Conservation (phyloP, 2,329 filamentous ascomycete species). For the Blastomyces gilchristii region DNA sequence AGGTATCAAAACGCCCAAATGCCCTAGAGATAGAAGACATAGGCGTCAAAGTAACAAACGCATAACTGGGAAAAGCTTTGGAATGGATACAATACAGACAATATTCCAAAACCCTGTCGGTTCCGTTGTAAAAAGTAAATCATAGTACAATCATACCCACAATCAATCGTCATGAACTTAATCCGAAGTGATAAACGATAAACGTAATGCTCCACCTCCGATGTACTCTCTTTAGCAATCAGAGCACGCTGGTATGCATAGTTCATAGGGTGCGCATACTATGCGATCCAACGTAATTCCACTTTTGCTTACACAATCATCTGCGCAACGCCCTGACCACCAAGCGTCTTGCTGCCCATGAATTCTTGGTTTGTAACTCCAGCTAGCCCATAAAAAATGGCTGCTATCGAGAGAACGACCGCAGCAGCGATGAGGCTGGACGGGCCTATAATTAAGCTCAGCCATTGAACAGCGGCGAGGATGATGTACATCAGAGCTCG, state of each 20-base stretch:
- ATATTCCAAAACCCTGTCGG: not conserved
- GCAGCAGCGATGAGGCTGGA: constrained; percentile 79
- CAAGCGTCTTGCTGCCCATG: constrained; percentile 76
- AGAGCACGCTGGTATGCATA: not conserved
- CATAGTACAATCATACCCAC: constrained; percentile 2
- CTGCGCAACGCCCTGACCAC: constrained; percentile 85
- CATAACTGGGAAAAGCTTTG: not conserved
- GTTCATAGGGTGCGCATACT: not conserved
- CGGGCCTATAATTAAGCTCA: constrained; percentile 56
- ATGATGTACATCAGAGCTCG: constrained; percentile 74
- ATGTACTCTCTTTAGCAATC: not conserved
- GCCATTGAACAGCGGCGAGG: constrained; percentile 76
- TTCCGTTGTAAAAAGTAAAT: not conserved
- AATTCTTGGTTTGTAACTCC: constrained; percentile 38
- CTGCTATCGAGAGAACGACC: constrained; percentile 66
- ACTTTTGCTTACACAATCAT: constrained; percentile 67
- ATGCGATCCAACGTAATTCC: not conserved
- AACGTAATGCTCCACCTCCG: not conserved
- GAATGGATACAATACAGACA: not conserved
- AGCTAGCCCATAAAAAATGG: constrained; percentile 58
- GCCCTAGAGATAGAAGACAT: not conserved
- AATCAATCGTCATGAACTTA: not conserved
- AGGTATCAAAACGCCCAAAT: not conserved
- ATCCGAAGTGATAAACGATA: not conserved
- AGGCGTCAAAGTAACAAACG: not conserved